A percentile compares a stretch with the other conserved stretches of the same genome.
Evolutionary conservation across 2,329 filamentous ascomycete species (phyloP).

Genomic region (Phialemonium atrogriseum): DNA sequence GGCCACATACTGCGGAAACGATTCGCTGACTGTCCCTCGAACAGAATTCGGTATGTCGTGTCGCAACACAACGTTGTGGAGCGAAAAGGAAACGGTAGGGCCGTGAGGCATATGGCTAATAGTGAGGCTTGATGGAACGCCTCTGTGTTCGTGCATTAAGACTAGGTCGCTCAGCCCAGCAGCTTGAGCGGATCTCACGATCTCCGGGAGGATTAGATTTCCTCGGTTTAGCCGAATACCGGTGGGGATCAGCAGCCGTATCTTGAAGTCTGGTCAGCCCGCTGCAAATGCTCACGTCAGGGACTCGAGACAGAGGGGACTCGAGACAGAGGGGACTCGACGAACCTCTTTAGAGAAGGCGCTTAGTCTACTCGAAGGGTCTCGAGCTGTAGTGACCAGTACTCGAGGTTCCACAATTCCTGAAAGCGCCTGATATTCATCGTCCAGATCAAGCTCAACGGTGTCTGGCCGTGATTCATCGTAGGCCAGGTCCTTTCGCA

Average conservation of each 20-base stretch:
- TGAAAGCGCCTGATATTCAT: slow-evolving; percentile 87
- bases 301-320: no score
- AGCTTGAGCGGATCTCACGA: slow-evolving; percentile 73
- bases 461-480: slow-evolving; percentile 74
- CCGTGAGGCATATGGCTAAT: slow-evolving; percentile 84
- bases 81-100: slow-evolving; percentile 73
- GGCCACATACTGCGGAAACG: slow-evolving; percentile 94
- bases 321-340: not conserved
- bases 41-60: slow-evolving; percentile 87
- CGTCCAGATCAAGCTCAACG: slow-evolving; percentile 65
- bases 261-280: no score
- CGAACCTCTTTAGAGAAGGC: slow-evolving; percentile 76
- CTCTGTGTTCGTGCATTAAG: slow-evolving; percentile 84
- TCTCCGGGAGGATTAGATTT: slow-evolving; percentile 77
- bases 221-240: slow-evolving; percentile 85
- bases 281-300: no score
- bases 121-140: slow-evolving; percentile 83
- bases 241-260: slow-evolving; percentile 67
- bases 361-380: slow-evolving; percentile 75
- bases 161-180: slow-evolving; percentile 79
- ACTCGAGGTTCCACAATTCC: slow-evolving; percentile 67
- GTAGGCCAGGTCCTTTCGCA: slow-evolving; percentile 86
- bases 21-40: slow-evolving; percentile 64
- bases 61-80: slow-evolving; percentile 85
- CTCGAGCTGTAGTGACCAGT: slow-evolving; percentile 83